phyloP scores from a whole-genome alignment of 2,329 filamentous ascomycete species.

The Pseudopithomyces maydicus region DNA sequence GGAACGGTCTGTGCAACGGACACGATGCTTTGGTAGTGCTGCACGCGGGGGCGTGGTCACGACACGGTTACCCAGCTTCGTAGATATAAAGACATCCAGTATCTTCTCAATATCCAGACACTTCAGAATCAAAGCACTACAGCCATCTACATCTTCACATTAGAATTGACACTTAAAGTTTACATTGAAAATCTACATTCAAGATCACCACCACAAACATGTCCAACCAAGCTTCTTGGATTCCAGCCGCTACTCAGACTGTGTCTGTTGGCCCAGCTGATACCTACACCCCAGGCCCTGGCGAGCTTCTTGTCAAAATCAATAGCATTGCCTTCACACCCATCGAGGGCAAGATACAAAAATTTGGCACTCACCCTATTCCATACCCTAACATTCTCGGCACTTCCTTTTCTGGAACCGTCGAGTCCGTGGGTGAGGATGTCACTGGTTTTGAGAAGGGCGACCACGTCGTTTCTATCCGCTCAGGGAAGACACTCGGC shows the following conservation, averaged over 20 bases:
- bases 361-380: conserved; percentile 12
- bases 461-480: conserved; percentile 31
- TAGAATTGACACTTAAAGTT: too few species aligned
- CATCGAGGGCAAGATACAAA: conserved; percentile 27
- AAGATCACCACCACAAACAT: conserved; percentile 2
- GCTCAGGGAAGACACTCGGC: conserved; percentile 9
- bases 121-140: background rate
- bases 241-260: conserved; percentile 3
- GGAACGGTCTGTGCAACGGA: too few species aligned
- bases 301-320: conserved; percentile 30
- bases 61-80: background rate
- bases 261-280: conserved; percentile 9
- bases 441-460: conserved; percentile 34
- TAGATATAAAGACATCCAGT: conserved; percentile 3
- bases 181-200: background rate
- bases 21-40: background rate
- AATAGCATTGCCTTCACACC: conserved; percentile 30
- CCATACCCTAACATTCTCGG: conserved; percentile 35
- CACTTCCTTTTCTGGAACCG: conserved; percentile 26
- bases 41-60: background rate
- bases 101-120: background rate
- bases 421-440: conserved; percentile 34
- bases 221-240: conserved; percentile 16
- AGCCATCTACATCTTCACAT: background rate
- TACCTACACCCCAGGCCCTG: conserved; percentile 10